Percentiles rank a stretch among this genome's conserved stretches.
Conservation (phyloP, 2,329 filamentous ascomycete species). For the Colletotrichum musicola region DNA sequence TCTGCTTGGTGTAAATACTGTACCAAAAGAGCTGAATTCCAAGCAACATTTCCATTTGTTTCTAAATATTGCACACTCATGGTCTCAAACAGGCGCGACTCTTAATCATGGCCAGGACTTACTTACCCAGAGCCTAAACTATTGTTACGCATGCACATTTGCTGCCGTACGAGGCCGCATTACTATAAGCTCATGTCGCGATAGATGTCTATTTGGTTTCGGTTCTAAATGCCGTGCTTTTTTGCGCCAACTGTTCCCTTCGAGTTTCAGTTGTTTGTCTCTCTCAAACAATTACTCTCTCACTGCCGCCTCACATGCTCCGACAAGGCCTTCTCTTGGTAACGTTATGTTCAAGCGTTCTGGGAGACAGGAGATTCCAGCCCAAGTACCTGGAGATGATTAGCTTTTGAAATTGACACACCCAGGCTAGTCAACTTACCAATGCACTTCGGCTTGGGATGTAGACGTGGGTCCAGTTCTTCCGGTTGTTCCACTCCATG, state of each 20-base stretch:
- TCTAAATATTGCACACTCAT: not conserved
- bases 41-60: conserved; percentile 48
- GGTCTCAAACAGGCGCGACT: too few species aligned
- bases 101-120: too few species aligned
- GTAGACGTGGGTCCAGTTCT: conserved; percentile 94
- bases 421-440: conserved; percentile 62
- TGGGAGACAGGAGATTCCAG: conserved; percentile 49
- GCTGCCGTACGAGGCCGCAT: too few species aligned
- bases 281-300: not conserved
- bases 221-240: too few species aligned
- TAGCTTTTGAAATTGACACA: not conserved
- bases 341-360: conserved; percentile 34
- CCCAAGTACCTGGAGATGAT: conserved; percentile 61
- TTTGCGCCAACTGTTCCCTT: too few species aligned
- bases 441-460: conserved; percentile 86
- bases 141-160: too few species aligned
- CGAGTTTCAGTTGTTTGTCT: not conserved
- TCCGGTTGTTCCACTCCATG: conserved; percentile 88
- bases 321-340: not conserved
- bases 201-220: too few species aligned
- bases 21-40: conserved; percentile 55
- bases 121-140: too few species aligned
- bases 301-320: not conserved
- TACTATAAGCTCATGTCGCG: too few species aligned
- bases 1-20: conserved; percentile 57